A percentile compares a stretch with the other conserved stretches of the same genome.
These are phyloP conservation scores for Globisporangium nodosum DNA, from an alignment of 352 stramenopile species.

Conservation along the genomic window DNA sequence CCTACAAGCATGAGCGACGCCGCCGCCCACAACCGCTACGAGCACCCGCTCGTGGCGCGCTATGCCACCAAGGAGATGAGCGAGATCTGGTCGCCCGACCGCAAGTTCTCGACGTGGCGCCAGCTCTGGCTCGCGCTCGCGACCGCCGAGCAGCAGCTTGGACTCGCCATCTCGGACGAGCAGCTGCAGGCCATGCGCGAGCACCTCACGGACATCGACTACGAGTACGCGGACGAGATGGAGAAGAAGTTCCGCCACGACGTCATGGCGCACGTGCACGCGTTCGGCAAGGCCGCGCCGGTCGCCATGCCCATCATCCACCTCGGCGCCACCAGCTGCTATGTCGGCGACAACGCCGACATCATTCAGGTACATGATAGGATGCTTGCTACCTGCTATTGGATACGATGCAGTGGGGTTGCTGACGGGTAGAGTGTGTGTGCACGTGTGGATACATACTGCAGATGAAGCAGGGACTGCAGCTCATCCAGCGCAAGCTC, in stretches of 20 bases:
- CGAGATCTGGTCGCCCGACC: conserved; percentile 96
- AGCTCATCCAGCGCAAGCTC: conserved; percentile 96
- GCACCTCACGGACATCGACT: conserved; percentile 97
- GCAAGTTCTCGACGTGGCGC: conserved; percentile 99
- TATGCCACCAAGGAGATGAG: conserved; percentile 99
- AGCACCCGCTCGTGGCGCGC: conserved; percentile 87
- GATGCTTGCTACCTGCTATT: too few species aligned
- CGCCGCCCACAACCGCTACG: conserved; percentile 72
- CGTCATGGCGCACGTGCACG: conserved; percentile 99
- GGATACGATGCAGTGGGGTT: too few species aligned
- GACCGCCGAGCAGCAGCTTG: conserved; percentile 96
- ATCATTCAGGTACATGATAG: conserved; percentile 86
- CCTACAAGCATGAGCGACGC: conserved; percentile 30
- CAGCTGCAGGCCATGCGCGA: conserved; percentile 96
- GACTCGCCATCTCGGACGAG: conserved; percentile 96
- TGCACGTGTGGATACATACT: background rate
- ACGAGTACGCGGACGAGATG: conserved; percentile 95
- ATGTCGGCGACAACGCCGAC: conserved; percentile 99
- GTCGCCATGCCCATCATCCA: conserved; percentile 99
- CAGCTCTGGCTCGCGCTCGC: conserved; percentile 98
- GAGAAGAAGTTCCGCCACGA: conserved; percentile 99
- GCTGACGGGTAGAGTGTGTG: background rate
- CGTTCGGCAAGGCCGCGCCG: conserved; percentile 95
- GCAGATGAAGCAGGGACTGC: conserved; percentile 91
- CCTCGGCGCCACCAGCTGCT: conserved; percentile 97